Evolutionary conservation across 176 grass and related monocot genomes (phyloP), one percentile per base, ranked within the genome.

Genomic region (maize (Zea mays)): DNA sequence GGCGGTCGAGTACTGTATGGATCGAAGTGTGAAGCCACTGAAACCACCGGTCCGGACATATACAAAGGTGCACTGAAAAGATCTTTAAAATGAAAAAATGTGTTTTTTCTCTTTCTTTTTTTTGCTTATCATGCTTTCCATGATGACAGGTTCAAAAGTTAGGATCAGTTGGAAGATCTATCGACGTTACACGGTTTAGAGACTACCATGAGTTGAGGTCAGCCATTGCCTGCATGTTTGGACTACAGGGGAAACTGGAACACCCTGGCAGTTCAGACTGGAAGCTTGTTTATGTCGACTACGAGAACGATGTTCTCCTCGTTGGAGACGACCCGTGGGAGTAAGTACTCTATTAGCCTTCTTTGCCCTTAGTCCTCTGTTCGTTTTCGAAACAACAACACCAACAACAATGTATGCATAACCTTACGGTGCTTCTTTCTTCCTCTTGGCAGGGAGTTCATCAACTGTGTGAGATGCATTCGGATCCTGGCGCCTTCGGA

Each of bases 321-420:
- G 96, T 99, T 16, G 96, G 92, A 33, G 96, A 99, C 55, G 96
- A 99, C 79, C 96, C 96, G 21, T 99, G 96, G 92, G 92, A 99
- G 96, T 99, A 90, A 82, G 92, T 78, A n/a, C 4, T 57, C 7
- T 9, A 10, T 49, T 62, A 33, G 2, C 8, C 59, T 36, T 41
- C 72, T 72, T 10, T 82, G 45, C 50, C 21, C 48, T 10, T 4
- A 27, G 51, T 68, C 15, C 1, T 3, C 19, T 45, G 19, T 7
- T n/a, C 9, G 1, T 43, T 58, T 20, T 40, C 3, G 39, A 57
- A 72, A 1, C 4, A 10, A 59, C 1, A 10, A 46, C 27, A 27
- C 27, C 5, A 59, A 10, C 0, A 74, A 16, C 15, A 3, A 16
- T 41, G 4, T 27, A 13, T 27, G 10, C 11, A 8, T 6, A 15